Conservation (phyloP, 2,329 filamentous ascomycete genomes). For the Madurella mycetomatis region DNA sequence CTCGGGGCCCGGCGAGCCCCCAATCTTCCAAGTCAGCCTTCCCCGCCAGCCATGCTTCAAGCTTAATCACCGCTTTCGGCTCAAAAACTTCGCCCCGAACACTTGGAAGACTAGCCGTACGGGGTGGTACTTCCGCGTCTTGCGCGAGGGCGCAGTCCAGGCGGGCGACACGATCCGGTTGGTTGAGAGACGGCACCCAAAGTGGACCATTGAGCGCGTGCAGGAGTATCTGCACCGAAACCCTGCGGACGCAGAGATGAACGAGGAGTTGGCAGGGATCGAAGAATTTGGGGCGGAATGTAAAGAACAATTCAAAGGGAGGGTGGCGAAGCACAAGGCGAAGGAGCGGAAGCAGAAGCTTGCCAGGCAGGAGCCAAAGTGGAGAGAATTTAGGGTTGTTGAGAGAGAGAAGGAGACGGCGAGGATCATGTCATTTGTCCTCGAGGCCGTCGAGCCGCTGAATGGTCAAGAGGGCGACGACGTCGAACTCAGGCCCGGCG, state of each 20-base stretch:
- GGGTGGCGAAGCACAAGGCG: conserved; percentile 44
- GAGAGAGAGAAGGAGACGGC: conserved; percentile 49
- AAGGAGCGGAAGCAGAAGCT: conserved; percentile 24
- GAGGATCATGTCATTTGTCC: conserved; percentile 46
- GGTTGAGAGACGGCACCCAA: conserved; percentile 50
- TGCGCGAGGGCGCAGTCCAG: conserved; percentile 50
- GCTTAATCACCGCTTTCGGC: conserved; percentile 61
- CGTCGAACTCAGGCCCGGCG: conserved; percentile 39
- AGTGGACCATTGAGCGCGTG: conserved; percentile 59
- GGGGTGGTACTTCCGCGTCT: conserved; percentile 62
- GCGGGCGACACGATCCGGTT: conserved; percentile 55
- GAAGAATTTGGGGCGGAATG: conserved; percentile 48
- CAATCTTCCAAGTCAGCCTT: conserved; percentile 55
- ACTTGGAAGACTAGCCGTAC: conserved; percentile 55
- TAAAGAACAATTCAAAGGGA: conserved; percentile 42
- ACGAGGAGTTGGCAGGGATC: conserved; percentile 48
- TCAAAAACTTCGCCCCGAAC: conserved; percentile 57
- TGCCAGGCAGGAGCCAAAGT: conserved; percentile 29
- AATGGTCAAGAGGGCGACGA: conserved; percentile 28
- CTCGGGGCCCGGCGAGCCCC: conserved; percentile 15
- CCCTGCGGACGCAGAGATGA: conserved; percentile 47
- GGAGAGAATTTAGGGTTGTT: conserved; percentile 45
- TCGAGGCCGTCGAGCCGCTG: conserved; percentile 42
- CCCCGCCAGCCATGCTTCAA: conserved; percentile 65
- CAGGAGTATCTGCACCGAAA: conserved; percentile 60